A percentile compares a stretch with the other conserved stretches of the same genome.
Conservation (phyloP, 1,284 basidiomycete genomes). For the Irpex rosettiformis region DNA sequence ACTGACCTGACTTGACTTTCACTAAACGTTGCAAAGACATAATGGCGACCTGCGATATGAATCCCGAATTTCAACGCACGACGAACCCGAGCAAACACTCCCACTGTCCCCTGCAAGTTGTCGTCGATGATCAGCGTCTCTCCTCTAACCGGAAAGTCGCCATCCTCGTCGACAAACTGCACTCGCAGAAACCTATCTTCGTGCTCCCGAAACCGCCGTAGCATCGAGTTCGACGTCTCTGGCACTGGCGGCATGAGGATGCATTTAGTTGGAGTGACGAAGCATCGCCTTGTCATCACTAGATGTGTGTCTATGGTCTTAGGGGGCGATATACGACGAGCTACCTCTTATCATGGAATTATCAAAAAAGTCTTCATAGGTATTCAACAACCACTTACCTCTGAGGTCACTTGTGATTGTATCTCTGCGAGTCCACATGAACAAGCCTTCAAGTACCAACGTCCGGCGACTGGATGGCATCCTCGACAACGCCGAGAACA, state of each 20-base stretch:
- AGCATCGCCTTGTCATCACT: constrained; percentile 8
- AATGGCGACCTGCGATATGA: constrained; percentile 8
- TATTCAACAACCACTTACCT: background rate
- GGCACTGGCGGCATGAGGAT: constrained; percentile 7
- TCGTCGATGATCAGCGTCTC: constrained; percentile 15
- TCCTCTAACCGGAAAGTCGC: constrained; percentile 15
- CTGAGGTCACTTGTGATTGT: constrained; percentile 2
- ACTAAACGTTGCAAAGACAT: constrained; percentile 11
- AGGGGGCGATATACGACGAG: constrained; percentile 3
- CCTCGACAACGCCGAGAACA: background rate
- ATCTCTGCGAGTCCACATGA: constrained; percentile 6
- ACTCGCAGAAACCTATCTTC: constrained; percentile 14
- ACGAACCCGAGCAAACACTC: constrained; percentile 13
- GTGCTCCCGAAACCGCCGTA: background rate
- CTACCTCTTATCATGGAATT: constrained; percentile 7
- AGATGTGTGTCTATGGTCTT: background rate
- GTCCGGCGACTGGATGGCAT: background rate
- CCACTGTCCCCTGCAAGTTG: constrained; percentile 9
- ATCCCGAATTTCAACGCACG: constrained; percentile 8
- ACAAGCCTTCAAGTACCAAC: constrained; percentile 10
- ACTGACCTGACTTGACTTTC: constrained; percentile 14
- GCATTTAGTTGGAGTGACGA: constrained; percentile 10
- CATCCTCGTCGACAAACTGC: constrained; percentile 17
- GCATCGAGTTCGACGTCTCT: constrained; percentile 14
- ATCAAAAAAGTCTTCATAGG: background rate